Conservation (phyloP, 2,329 filamentous ascomycete species). For the Fusarium incarnatum region DNA sequence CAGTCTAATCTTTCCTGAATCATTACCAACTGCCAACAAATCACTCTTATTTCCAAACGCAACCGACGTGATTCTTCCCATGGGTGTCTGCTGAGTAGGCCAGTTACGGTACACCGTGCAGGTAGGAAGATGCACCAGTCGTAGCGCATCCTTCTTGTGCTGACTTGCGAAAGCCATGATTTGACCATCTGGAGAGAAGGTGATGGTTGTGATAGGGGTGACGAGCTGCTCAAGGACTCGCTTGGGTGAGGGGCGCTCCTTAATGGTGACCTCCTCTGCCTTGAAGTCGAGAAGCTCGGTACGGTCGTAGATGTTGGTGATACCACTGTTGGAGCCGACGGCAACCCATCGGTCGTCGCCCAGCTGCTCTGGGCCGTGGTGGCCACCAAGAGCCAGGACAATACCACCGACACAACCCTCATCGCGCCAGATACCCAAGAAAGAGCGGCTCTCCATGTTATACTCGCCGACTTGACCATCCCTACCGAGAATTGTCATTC, state of each 20-base stretch:
- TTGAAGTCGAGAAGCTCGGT: conserved; percentile 65
- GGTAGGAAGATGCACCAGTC: conserved; percentile 88
- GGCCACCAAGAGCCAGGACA: conserved; percentile 81
- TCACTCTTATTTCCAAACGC: conserved; percentile 75
- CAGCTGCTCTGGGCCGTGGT: conserved; percentile 68
- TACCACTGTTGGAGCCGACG: conserved; percentile 85
- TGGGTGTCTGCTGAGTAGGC: conserved; percentile 89
- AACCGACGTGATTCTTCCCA: conserved; percentile 83
- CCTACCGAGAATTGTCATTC: conserved; percentile 84
- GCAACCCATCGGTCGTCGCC: conserved; percentile 91
- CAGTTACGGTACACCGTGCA: conserved; percentile 97
- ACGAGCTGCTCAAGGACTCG: conserved; percentile 86
- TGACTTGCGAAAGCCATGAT: conserved; percentile 86
- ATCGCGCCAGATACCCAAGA: conserved; percentile 87
- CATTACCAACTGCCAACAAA: conserved; percentile 87
- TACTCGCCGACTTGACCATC: conserved; percentile 94
- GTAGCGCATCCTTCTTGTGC: conserved; percentile 88
- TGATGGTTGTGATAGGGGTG: conserved; percentile 82
- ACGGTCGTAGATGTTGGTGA: conserved; percentile 94
- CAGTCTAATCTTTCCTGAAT: conserved; percentile 85
- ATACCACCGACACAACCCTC: conserved; percentile 90
- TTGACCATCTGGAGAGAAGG: conserved; percentile 90
- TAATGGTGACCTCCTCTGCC: conserved; percentile 63
- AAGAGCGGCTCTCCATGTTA: conserved; percentile 74
- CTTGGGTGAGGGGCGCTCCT: conserved; percentile 76